Evolutionary conservation across 768 basidiomycete genomes (phyloP).

Genomic region (Rhodotorula toruloides): DNA sequence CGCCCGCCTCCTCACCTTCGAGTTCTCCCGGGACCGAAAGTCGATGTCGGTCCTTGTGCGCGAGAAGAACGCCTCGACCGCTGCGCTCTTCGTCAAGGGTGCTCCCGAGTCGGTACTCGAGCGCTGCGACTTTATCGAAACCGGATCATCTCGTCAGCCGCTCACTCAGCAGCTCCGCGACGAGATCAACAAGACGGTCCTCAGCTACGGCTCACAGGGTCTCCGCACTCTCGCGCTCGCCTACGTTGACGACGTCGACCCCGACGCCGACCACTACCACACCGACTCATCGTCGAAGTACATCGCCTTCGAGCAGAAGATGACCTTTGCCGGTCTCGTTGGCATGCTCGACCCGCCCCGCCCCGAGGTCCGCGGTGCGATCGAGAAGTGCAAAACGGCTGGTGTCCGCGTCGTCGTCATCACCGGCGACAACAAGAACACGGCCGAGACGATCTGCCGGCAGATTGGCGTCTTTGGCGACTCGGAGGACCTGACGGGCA

Average conservation of each 20-base stretch:
- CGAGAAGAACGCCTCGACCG: slow-evolving; percentile 54
- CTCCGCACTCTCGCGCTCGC: slow-evolving; percentile 89
- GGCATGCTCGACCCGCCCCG: slow-evolving; percentile 98
- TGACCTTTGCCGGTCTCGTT: slow-evolving; percentile 90
- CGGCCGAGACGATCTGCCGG: slow-evolving; percentile 93
- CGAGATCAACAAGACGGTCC: slow-evolving; percentile 60
- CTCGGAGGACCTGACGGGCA: slow-evolving; percentile 70
- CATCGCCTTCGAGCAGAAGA: slow-evolving; percentile 77
- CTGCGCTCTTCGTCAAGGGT: slow-evolving; percentile 88
- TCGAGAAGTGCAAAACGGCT: slow-evolving; percentile 83
- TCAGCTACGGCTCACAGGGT: slow-evolving; percentile 70
- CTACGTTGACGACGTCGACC: slow-evolving; percentile 69
- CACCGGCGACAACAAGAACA: slow-evolving; percentile 96
- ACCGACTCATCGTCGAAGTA: slow-evolving; percentile 76
- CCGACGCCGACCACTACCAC: slow-evolving; percentile 73
- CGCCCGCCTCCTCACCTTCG: slow-evolving; percentile 82
- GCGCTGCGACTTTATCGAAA: slow-evolving; percentile 71
- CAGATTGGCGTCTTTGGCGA: slow-evolving; percentile 89
- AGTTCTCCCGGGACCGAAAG: slow-evolving; percentile 96
- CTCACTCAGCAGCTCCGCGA: slow-evolving; percentile 61
- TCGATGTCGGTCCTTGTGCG: slow-evolving; percentile 96
- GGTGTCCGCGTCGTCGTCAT: slow-evolving; percentile 96
- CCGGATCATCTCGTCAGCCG: slow-evolving; percentile 52
- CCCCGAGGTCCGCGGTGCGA: slow-evolving; percentile 79
- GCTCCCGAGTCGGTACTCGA: slow-evolving; percentile 94